Percentiles rank a stretch among this genome's conserved stretches.
These are phyloP conservation scores for Ceratocystis diversiconidia DNA, from an alignment of 2,329 filamentous ascomycete species.

Conservation along the genomic window DNA sequence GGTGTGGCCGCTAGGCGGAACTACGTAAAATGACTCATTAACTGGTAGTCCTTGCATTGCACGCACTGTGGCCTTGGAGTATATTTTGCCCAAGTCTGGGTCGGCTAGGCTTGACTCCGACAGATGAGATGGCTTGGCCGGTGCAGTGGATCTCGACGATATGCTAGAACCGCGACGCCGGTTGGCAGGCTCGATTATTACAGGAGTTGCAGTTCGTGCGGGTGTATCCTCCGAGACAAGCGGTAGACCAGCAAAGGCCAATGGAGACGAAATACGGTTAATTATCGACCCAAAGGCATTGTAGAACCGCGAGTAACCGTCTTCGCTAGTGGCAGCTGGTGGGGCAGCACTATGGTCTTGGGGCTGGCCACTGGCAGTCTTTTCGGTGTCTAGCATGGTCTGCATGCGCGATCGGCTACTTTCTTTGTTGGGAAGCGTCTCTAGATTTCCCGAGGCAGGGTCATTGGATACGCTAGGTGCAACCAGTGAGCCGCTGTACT, in stretches of 20 bases:
- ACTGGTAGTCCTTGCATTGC: constrained; percentile 59
- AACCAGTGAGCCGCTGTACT: constrained; percentile 50
- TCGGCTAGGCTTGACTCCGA: constrained; percentile 28
- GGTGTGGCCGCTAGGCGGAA: constrained; percentile 80
- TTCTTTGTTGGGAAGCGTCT: constrained; percentile 39
- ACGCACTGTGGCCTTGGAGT: constrained; percentile 70
- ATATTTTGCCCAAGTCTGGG: constrained; percentile 69
- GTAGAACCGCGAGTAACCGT: constrained; percentile 83
- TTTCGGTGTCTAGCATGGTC: constrained; percentile 40
- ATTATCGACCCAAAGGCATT: constrained; percentile 80
- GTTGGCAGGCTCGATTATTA: constrained; percentile 4
- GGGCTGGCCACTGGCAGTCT: constrained; percentile 35
- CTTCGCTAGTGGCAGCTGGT: constrained; percentile 35
- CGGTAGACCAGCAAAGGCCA: constrained; percentile 86
- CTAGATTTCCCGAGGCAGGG: constrained; percentile 56
- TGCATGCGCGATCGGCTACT: constrained; percentile 38
- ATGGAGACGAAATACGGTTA: constrained; percentile 72
- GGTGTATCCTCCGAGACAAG: constrained; percentile 42
- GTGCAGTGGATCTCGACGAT: constrained; percentile 12
- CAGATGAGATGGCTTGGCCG: constrained; percentile 5
- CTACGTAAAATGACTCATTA: constrained; percentile 80
- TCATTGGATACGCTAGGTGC: constrained; percentile 61
- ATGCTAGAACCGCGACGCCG: constrained; percentile 20
- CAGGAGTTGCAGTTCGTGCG: background rate
- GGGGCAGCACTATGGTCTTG: background rate